Evolutionary conservation across 345 rosid genomes (phyloP), one percentile per base, ranked within the genome.

Genomic region (Ceriops decandra): DNA sequence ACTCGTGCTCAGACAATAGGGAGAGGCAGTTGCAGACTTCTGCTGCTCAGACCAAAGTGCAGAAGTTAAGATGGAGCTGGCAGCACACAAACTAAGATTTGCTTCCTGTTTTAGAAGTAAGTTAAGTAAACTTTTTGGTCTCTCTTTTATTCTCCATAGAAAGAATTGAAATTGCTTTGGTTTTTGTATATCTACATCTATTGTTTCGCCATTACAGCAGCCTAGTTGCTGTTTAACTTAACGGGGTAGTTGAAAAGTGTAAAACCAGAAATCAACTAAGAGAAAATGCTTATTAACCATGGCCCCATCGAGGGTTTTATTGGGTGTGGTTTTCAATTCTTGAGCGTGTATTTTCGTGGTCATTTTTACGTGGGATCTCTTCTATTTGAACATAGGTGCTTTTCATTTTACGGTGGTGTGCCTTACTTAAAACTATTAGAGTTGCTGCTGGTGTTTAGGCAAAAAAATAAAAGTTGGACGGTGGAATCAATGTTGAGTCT

Each of bases 11-110:
- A 52, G 66, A 64, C 59, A 22, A 26, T n/a, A 6, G n/a, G 20
- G 8, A 20, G 31, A 30, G 19, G 3, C 60, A 33, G 35, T 28
- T n/a, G 46, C 24, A 22, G 24, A 22, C 22, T 46, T 30, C 57
- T n/a, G 68, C 42, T 36, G 27, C 62, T 38, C 17, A 53, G 35
- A 56, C 35, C 71, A 16, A 28, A 30, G 64, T 10, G 61, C 60
- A 16, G 56, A 56, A 26, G 10, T 36, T 52, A 32, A 28, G 42
- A 78, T 83, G 86, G 86, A 78, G 76, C 72, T 76, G 53, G 68
- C 76, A 7, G 24, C 76, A 60, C 80, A 62, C 49, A 33, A 79
- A 26, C 42, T 66, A 16, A 65, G 75, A 30, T 71, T 70, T 54
- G 53, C 74, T 33, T 73, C 84, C 63, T 60, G 71, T 47, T 52